These are phyloP conservation scores for Cladophialophora yegresii DNA, from an alignment of 2,329 filamentous ascomycete genomes.

Conservation along the genomic window DNA sequence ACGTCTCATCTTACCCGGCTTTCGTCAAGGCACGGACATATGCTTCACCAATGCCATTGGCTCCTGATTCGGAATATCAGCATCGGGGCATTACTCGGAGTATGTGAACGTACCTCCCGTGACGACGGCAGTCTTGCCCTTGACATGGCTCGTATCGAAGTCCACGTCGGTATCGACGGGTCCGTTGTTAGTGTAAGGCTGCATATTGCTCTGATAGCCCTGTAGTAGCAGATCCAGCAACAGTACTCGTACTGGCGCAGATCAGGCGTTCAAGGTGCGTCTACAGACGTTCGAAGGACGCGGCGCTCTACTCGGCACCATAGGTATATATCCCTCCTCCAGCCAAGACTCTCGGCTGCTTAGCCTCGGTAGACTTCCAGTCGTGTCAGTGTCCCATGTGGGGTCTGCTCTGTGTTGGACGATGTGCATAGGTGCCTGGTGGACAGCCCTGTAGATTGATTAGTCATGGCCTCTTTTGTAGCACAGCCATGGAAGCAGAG, in stretches of 20 bases:
- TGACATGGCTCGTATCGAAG: conserved; percentile 33
- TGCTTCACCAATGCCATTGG: conserved; percentile 41
- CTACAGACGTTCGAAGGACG: background rate
- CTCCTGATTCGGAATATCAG: conserved; percentile 32
- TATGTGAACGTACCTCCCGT: conserved; percentile 36
- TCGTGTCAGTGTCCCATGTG: background rate
- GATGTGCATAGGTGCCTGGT: background rate
- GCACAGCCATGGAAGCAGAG: background rate
- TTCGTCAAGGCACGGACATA: conserved; percentile 39
- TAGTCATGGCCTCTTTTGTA: background rate
- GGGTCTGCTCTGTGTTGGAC: background rate
- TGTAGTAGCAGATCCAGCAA: background rate
- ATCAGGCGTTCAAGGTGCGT: background rate
- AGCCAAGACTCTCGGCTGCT: background rate
- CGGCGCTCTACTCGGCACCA: background rate
- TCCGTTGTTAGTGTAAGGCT: conserved; percentile 27
- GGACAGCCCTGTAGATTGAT: background rate
- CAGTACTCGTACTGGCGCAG: background rate
- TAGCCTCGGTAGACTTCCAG: conserved; percentile 8
- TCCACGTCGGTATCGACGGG: conserved; percentile 27
- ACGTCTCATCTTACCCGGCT: conserved; percentile 29
- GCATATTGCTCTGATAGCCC: conserved; percentile 13
- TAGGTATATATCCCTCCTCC: background rate
- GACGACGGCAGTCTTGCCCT: conserved; percentile 41
- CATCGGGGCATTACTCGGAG: background rate